Base-by-base conservation (phyloP, 2,329 filamentous ascomycete species). In the Hymenoscyphus albidus region DNA sequence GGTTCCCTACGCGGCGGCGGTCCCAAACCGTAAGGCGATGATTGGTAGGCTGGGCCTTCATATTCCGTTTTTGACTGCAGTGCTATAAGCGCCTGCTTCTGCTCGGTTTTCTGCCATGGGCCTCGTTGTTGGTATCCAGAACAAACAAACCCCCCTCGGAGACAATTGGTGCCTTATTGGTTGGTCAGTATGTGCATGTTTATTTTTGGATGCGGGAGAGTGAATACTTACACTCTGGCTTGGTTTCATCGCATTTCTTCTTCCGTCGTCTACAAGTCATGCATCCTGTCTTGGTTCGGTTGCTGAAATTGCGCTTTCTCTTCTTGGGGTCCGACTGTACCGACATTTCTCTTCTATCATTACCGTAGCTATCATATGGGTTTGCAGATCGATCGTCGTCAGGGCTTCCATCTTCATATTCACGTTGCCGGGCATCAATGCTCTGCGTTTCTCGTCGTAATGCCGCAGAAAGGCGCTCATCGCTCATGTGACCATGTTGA, bases 221-320 rank as follows among this genome's bases (percentile, higher is more conserved):
- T 57, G 32, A 7, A 14, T 44, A 82, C 90, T 82, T 82, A 96
- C 95, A 98, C 77, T 92, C 88, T 32, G 95, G 95, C 77, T 96
- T 96, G 62, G 85, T 85, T 80, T 98, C 95, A 75, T 98, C 94
- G 75, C 95, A 98, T 79, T 98, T 98, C 86, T 98, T 98, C 84
- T 98, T 98, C 65, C 94, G 85, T 75, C 87, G 86, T 66, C 94
- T 85, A 76, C 94, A 98, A 5, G 94, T 98, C 78, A 96, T 87
- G 76, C 94, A 98, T 39, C 93, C 93, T 10, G 93, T 97, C 79
- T 98, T 98, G 22, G 94, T 97, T 65, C 94, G 85, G 77, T 97
- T 97, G 79, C 92, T 96, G 74, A 97, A 98, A 74, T 92, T 91
- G 48, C 89, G 83, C 77, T 91, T 91, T 59, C 88, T 80, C 76